Evolutionary conservation across 164 flowering plant genomes (phyloP).

Genomic region (Vitis cinerea): DNA sequence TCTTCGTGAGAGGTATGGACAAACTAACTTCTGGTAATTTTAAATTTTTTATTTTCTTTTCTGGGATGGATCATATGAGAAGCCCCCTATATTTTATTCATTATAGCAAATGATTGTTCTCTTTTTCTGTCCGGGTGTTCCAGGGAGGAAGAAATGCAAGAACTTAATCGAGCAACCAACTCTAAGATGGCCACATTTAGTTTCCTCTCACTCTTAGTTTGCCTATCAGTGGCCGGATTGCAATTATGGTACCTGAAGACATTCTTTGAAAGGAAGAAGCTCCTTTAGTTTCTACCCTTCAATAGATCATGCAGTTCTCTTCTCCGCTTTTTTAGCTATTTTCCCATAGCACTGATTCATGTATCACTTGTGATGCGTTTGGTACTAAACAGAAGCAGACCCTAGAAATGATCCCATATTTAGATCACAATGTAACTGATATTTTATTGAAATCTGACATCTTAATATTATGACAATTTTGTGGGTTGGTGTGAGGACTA

Average conservation of each 20-base stretch:
- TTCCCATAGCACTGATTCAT: not conserved
- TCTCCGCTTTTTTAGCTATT: conserved; percentile 1
- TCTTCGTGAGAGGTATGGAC: conserved; percentile 69
- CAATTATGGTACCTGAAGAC: conserved; percentile 87
- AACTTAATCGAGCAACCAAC: conserved; percentile 60
- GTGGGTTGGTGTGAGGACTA: no score
- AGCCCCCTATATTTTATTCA: no score
- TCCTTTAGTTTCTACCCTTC: conserved; percentile 36
- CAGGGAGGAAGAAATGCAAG: conserved; percentile 90
- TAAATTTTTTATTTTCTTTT: no score
- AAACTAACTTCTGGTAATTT: no score
- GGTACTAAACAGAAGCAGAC: no score
- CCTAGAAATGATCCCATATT: no score
- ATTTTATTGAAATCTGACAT: no score
- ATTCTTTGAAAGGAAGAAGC: conserved; percentile 87
- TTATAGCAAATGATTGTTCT: no score
- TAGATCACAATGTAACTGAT: no score
- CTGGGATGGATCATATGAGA: no score
- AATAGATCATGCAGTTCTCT: not conserved
- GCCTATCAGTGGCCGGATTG: conserved; percentile 73
- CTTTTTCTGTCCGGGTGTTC: conserved; percentile 1
- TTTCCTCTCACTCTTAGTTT: conserved; percentile 53
- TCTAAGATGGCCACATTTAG: conserved; percentile 62
- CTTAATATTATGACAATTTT: no score
- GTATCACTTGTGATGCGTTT: no score